Evolutionary conservation across 331 rosid species (phyloP).

Genomic region (Phaseolus coccineus): DNA sequence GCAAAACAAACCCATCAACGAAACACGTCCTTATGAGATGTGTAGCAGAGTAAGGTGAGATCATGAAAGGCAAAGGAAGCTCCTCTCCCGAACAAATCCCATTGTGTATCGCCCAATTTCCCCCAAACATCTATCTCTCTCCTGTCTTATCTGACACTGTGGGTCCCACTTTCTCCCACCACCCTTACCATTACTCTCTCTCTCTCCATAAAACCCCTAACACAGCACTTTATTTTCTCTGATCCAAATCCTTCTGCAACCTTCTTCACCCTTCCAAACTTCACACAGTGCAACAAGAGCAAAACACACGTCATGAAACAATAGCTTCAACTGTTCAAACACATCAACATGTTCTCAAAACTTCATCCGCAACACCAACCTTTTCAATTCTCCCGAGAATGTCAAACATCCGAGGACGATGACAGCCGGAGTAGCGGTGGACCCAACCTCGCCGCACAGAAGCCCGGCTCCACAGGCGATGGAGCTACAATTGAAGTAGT

Average conservation of each 20-base stretch:
- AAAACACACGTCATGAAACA: slow-evolving; percentile 41
- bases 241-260: no score
- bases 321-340: not conserved
- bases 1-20: slow-evolving; percentile 35
- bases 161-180: slow-evolving; percentile 30
- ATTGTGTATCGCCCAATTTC: no score
- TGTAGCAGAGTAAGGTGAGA: slow-evolving; percentile 14
- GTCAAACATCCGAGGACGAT: slow-evolving; percentile 67
- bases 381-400: slow-evolving; percentile 58
- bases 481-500: slow-evolving; percentile 72
- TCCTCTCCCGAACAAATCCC: not conserved
- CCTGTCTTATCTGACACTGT: slow-evolving; percentile 40
- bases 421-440: slow-evolving; percentile 64
- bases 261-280: not conserved
- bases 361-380: slow-evolving; percentile 56
- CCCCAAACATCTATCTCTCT: not conserved
- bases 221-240: no score
- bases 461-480: slow-evolving; percentile 40
- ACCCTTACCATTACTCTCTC: slow-evolving; percentile 59
- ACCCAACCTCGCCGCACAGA: slow-evolving; percentile 18
- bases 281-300: no score
- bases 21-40: slow-evolving; percentile 29
- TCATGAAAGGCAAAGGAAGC: not conserved
- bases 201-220: slow-evolving; percentile 22
- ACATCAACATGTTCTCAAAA: slow-evolving; percentile 64